These are phyloP conservation scores for Psidium friedrichsthalianum DNA, from an alignment of 345 rosid species.

Conservation along the genomic window DNA sequence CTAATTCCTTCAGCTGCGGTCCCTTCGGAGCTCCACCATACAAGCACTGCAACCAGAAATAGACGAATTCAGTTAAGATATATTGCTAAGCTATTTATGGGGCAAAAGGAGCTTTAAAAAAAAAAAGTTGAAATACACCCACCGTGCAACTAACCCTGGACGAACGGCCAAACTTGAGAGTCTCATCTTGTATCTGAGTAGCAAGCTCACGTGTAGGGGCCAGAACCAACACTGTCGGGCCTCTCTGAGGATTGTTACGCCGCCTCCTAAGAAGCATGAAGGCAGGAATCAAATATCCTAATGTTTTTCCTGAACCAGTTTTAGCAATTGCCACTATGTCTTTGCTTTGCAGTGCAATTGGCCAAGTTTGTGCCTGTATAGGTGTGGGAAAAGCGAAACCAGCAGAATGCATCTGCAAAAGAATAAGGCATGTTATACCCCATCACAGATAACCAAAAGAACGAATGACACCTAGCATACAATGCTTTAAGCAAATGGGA, in stretches of 20 bases:
- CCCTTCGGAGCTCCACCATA: slow-evolving; percentile 98
- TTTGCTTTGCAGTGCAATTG: slow-evolving; percentile 78
- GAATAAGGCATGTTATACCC: background rate
- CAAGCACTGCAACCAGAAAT: slow-evolving; percentile 52
- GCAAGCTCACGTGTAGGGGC: slow-evolving; percentile 98
- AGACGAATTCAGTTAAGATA: background rate
- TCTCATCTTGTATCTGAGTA: slow-evolving; percentile 94
- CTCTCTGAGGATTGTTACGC: slow-evolving; percentile 56
- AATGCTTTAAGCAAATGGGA: background rate
- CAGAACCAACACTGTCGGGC: slow-evolving; percentile 84
- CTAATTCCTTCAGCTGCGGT: slow-evolving; percentile 73
- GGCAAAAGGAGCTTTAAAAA: background rate
- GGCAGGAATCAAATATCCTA: slow-evolving; percentile 93
- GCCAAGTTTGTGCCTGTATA: slow-evolving; percentile 99
- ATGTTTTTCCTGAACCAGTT: slow-evolving; percentile 98
- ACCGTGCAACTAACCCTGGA: slow-evolving; percentile 88
- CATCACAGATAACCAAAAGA: background rate
- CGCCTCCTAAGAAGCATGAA: slow-evolving; percentile 69
- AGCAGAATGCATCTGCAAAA: slow-evolving; percentile 70
- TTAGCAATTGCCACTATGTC: slow-evolving; percentile 97
- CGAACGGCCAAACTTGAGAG: slow-evolving; percentile 72
- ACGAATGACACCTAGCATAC: background rate
- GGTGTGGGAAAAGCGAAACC: slow-evolving; percentile 91
- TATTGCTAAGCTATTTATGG: background rate
- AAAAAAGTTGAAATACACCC: slow-evolving; percentile 14